phyloP scores from a whole-genome alignment of 805 yeast species.

The Hanseniaspora valbyensis region DNA sequence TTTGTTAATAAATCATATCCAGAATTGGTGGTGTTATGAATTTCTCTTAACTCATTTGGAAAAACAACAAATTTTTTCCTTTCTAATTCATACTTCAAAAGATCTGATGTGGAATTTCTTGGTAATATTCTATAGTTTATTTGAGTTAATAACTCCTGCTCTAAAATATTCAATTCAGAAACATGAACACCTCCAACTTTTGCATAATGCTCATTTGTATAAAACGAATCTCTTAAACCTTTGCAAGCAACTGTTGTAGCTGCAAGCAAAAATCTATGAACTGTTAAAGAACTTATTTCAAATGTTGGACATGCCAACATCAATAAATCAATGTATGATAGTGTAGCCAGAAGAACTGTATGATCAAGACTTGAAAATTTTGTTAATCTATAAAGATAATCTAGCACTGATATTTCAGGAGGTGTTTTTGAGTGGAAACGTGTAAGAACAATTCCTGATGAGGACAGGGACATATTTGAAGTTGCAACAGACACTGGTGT shows the following conservation, averaged over 20 bases:
- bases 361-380: constrained; percentile 79
- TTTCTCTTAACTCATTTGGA: constrained; percentile 8
- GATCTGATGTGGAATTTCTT: constrained; percentile 31
- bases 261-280: constrained; percentile 79
- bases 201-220: constrained; percentile 87
- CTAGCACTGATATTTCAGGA: constrained; percentile 71
- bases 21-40: constrained; percentile 23
- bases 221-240: constrained; percentile 85
- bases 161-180: constrained; percentile 73
- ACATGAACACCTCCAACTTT: constrained; percentile 89
- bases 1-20: constrained; percentile 36
- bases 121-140: constrained; percentile 74
- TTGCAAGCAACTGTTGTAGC: constrained; percentile 87
- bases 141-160: constrained; percentile 71
- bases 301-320: constrained; percentile 68
- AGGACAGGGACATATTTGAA: constrained; percentile 19
- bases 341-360: constrained; percentile 65
- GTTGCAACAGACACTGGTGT: neutral
- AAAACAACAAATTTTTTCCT: constrained; percentile 14
- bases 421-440: constrained; percentile 91
- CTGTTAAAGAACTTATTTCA: constrained; percentile 81
- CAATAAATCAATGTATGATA: constrained; percentile 83
- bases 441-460: constrained; percentile 42
- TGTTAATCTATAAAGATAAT: constrained; percentile 64
- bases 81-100: constrained; percentile 29